phyloP scores from a whole-genome alignment of 179 eudicot genomes.

The Patellifolia procumbens region DNA sequence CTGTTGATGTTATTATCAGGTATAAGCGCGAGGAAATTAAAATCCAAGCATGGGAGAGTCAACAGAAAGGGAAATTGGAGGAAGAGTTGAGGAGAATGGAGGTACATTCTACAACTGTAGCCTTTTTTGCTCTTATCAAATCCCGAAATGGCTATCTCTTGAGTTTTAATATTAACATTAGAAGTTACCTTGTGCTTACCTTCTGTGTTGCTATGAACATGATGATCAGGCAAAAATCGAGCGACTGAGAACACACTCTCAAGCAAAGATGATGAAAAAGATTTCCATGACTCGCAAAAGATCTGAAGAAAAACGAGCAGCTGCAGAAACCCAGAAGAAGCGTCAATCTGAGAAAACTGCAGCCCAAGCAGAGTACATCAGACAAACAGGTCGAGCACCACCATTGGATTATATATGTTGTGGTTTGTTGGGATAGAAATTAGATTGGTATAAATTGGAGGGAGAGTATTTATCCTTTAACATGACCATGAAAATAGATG shows the following conservation, averaged over 20 bases:
- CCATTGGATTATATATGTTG: slow-evolving; percentile 63
- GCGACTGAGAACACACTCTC: slow-evolving; percentile 69
- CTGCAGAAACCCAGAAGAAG: slow-evolving; percentile 69
- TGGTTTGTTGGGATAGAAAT: slow-evolving; percentile 52
- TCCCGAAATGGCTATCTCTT: background rate
- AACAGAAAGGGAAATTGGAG: slow-evolving; percentile 78
- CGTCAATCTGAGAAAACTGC: slow-evolving; percentile 62
- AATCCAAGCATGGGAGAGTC: slow-evolving; percentile 95
- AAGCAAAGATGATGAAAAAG: slow-evolving; percentile 84
- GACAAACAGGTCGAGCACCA: slow-evolving; percentile 81
- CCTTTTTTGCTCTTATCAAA: too few species aligned
- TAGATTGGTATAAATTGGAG: background rate
- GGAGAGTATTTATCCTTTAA: background rate
- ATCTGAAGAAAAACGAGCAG: slow-evolving; percentile 70
- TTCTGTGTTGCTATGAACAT: background rate
- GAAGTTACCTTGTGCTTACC: background rate
- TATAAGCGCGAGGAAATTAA: slow-evolving; percentile 81
- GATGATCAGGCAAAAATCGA: slow-evolving; percentile 74
- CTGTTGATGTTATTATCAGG: slow-evolving; percentile 36
- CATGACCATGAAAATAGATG: slow-evolving; percentile 15
- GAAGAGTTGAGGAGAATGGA: slow-evolving; percentile 86
- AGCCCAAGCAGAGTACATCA: slow-evolving; percentile 70
- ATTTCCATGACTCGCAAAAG: slow-evolving; percentile 64
- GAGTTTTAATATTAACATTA: background rate
- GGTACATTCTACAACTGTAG: slow-evolving; percentile 40